A percentile compares a stretch with the other conserved stretches of the same genome.
phyloP scores from a whole-genome alignment of 2,329 filamentous ascomycete species.

The Tolypocladium paradoxum region DNA sequence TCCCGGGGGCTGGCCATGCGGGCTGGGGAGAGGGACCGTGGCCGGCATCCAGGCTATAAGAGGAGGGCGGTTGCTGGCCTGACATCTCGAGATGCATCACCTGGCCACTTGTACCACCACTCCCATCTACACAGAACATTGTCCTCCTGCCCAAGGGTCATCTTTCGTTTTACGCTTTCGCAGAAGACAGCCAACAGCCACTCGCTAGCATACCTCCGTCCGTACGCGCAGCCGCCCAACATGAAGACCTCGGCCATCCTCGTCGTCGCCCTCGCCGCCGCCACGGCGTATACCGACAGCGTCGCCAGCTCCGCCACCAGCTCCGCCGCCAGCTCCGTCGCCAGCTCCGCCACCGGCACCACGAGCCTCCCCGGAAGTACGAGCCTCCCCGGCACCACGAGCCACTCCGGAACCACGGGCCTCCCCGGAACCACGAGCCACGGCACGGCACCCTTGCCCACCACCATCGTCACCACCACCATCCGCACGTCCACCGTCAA shows the following conservation, averaged over 20 bases:
- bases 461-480: neutral
- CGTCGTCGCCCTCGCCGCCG: slow-evolving; percentile 23
- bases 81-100: neutral
- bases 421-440: slow-evolving; percentile 44
- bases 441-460: slow-evolving; percentile 40
- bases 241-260: slow-evolving; percentile 23
- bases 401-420: slow-evolving; percentile 1
- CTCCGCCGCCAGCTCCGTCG: slow-evolving; percentile 25
- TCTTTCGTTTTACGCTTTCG: neutral
- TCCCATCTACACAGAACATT: neutral
- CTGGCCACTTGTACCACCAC: neutral
- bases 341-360: slow-evolving; percentile 26
- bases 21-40: neutral
- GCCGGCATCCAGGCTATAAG: neutral
- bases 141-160: neutral
- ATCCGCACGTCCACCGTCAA: slow-evolving; percentile 1
- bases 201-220: neutral
- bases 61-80: neutral
- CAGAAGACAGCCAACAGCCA: neutral
- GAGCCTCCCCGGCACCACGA: neutral
- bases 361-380: slow-evolving; percentile 7
- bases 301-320: slow-evolving; percentile 33
- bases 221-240: neutral
- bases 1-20: neutral
- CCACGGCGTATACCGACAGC: slow-evolving; percentile 18